Evolutionary conservation across 805 yeast species (phyloP).

Genomic region (Zygotorulaspora danielsina): DNA sequence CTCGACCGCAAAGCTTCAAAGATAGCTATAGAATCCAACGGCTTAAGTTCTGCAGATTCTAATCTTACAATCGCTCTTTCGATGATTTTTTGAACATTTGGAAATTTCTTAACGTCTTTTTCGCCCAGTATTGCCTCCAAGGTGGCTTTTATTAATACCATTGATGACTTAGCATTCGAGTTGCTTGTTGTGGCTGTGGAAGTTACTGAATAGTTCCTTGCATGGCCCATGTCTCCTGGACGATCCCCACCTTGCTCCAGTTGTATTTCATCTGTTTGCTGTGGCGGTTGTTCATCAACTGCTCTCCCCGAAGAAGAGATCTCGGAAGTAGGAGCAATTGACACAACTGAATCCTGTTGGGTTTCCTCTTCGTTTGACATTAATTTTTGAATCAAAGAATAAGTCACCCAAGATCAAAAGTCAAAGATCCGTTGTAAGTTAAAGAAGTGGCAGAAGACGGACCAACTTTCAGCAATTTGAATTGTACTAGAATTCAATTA

Average conservation of each 20-base stretch:
- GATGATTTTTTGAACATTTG: constrained; percentile 34
- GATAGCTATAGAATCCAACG: constrained; percentile 48
- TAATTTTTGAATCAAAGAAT: not conserved
- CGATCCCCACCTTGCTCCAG: not conserved
- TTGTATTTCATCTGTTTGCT: not conserved
- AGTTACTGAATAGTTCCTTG: constrained; percentile 13
- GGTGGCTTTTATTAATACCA: constrained; percentile 49
- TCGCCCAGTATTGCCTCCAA: constrained; percentile 52
- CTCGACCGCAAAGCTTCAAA: constrained; percentile 75
- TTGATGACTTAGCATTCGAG: constrained; percentile 33
- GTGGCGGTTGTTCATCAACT: constrained; percentile 8
- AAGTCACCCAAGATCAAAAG: not conserved
- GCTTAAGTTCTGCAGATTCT: constrained; percentile 22
- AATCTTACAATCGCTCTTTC: constrained; percentile 34
- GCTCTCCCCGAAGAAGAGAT: constrained; percentile 10
- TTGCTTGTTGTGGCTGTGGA: constrained; percentile 9
- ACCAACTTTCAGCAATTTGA: too few species aligned
- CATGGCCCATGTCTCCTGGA: constrained; percentile 7
- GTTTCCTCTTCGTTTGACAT: constrained; percentile 15
- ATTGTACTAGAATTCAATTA: too few species aligned
- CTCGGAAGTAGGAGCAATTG: constrained; percentile 17
- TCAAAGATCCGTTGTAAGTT: not conserved
- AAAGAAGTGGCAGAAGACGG: not conserved
- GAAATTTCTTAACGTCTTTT: constrained; percentile 55
- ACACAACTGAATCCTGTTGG: constrained; percentile 16